Percentiles rank a stretch among this genome's conserved stretches.
These are phyloP conservation scores for Lecanosticta acicola DNA, from an alignment of 2,329 filamentous ascomycete genomes.

Conservation along the genomic window DNA sequence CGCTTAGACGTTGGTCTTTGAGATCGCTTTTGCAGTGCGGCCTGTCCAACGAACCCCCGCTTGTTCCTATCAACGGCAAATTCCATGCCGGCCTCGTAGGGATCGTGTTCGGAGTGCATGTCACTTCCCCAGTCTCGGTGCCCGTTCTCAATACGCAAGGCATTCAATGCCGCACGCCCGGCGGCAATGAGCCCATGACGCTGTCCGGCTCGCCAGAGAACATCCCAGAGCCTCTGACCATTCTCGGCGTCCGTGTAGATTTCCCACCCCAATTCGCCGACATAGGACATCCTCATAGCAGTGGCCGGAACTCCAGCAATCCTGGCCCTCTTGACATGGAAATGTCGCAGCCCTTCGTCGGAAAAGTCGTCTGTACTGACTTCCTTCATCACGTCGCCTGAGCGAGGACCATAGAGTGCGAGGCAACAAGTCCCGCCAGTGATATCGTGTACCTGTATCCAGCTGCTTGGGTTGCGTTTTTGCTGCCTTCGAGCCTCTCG, in stretches of 20 bases:
- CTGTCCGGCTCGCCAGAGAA: conserved; percentile 51
- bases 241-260: conserved; percentile 56
- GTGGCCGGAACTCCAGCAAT: conserved; percentile 54
- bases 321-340: conserved; percentile 45
- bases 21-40: conserved; percentile 42
- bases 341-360: conserved; percentile 46
- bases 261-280: conserved; percentile 60
- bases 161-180: conserved; percentile 54
- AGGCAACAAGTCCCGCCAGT: conserved; percentile 57
- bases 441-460: conserved; percentile 52
- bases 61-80: conserved; percentile 48
- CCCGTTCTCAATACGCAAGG: conserved; percentile 56
- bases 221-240: conserved; percentile 55
- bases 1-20: conserved; percentile 33
- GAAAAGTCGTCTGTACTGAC: conserved; percentile 45
- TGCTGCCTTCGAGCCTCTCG: conserved; percentile 49
- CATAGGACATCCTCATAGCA: conserved; percentile 52
- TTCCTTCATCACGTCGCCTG: conserved; percentile 46
- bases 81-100: conserved; percentile 54
- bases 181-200: conserved; percentile 53
- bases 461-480: conserved; percentile 36
- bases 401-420: conserved; percentile 57
- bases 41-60: conserved; percentile 48
- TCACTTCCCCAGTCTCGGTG: conserved; percentile 54
- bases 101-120: conserved; percentile 57